Base-by-base conservation (phyloP, 2,329 filamentous ascomycete genomes). In the Scorias spongiosa region DNA sequence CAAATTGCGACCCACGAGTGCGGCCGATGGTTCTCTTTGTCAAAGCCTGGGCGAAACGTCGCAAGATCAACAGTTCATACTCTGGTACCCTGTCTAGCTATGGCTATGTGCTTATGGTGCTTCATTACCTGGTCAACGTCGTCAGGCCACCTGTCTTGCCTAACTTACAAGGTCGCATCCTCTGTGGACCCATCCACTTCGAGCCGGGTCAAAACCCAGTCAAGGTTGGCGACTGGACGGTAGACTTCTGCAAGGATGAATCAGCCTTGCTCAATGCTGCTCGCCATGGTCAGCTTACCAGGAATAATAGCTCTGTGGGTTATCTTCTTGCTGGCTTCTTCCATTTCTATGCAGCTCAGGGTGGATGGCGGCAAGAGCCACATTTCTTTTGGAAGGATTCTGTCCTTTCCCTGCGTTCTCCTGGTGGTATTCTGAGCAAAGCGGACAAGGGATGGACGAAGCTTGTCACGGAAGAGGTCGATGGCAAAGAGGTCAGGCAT, bases 21-120 rank as follows among this genome's bases (percentile, higher is more conserved):
- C 74, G 77, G 17, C 76, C 79, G 1, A 75, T 94, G 66, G 78
- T 93, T 1, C 66, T 93, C 8, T 93, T 94, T 57, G 70, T 95
- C 57, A 95, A 95, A 62, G 75, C 85, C 49, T 95, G 88, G 87
- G 85, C 86, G 20, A 93, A 91, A 61, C 71, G 72, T 26, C 78
- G 88, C 40, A 82, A 79, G 49, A 88, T 94, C 64, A 94, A 94
- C 63, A 84, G 80, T 37, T 79, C 84, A 2, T 93, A 93, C 57
- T 80, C 80, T 32, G 87, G 88, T 37, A 93, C 86, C 0, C 67
- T 95, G 14, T 88, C 83, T 42, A 89, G 84, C 51, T 94, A 94
- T 55, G 87, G 88, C 41, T 95, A 89, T 62, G 85, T 91, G 5
- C 66, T 94, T 34, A 93, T 95, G 87, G 79, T 93, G 4, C 67